Percentiles rank a stretch among this genome's conserved stretches.
Evolutionary conservation across 73 alveolate genomes (phyloP).

Genomic region (Paramecium tetraurelia): DNA sequence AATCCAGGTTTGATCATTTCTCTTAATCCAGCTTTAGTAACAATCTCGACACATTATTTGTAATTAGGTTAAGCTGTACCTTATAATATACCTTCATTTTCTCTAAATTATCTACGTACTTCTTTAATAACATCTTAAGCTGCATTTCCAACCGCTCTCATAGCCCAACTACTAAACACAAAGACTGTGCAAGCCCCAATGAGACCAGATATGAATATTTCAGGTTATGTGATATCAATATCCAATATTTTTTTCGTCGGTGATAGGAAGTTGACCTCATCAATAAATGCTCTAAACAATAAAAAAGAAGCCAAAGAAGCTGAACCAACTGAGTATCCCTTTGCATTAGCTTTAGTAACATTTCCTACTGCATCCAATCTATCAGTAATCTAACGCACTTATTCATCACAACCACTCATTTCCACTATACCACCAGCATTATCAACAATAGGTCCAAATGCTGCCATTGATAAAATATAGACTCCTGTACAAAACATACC

Average conservation of each 20-base stretch:
- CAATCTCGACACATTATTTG: slow-evolving; percentile 73
- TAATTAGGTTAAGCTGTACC: slow-evolving; percentile 78
- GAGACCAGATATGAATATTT: slow-evolving; percentile 76
- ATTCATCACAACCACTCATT: slow-evolving; percentile 69
- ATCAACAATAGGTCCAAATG: slow-evolving; percentile 94
- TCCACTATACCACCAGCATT: slow-evolving; percentile 87
- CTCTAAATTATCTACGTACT: slow-evolving; percentile 82
- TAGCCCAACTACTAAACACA: slow-evolving; percentile 80
- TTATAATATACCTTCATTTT: slow-evolving; percentile 77
- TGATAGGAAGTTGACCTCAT: slow-evolving; percentile 76
- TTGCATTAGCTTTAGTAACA: slow-evolving; percentile 92
- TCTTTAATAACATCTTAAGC: slow-evolving; percentile 83
- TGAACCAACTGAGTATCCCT: slow-evolving; percentile 91
- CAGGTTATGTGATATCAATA: slow-evolving; percentile 83
- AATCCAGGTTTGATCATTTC: slow-evolving; percentile 84
- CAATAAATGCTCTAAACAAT: slow-evolving; percentile 87
- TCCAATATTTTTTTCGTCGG: slow-evolving; percentile 56
- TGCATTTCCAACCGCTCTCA: slow-evolving; percentile 83
- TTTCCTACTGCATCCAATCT: slow-evolving; percentile 93
- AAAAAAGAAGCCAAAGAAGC: slow-evolving; percentile 76
- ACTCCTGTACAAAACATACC: slow-evolving; percentile 89
- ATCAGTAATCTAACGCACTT: slow-evolving; percentile 87
- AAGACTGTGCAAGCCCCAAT: slow-evolving; percentile 80
- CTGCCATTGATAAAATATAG: slow-evolving; percentile 87
- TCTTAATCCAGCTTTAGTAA: slow-evolving; percentile 79